phyloP scores from a whole-genome alignment of 306 rosid genomes.

The Quercus wislizeni region DNA sequence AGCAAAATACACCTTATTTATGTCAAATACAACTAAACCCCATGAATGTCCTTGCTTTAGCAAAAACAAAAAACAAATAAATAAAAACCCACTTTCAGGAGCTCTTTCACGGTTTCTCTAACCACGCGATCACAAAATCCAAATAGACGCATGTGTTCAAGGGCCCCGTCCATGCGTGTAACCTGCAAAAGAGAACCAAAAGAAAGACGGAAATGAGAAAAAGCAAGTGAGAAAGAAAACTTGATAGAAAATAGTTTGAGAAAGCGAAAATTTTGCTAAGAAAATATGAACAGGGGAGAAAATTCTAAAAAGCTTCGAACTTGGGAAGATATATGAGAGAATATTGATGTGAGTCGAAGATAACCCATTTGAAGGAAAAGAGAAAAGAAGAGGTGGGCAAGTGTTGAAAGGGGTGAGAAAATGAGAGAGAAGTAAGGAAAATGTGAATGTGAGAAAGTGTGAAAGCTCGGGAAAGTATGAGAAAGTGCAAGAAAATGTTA shows the following conservation, averaged over 20 bases:
- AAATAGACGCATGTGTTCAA: constrained; percentile 44
- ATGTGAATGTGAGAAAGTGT: neutral
- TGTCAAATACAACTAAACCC: neutral
- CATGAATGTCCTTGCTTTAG: neutral
- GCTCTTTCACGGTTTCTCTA: constrained; percentile 27
- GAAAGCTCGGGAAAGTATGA: neutral
- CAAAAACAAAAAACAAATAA: neutral
- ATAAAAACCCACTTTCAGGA: constrained; percentile 36
- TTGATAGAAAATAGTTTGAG: neutral
- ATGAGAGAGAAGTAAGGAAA: neutral
- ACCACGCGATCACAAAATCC: constrained; percentile 36
- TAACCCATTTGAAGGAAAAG: neutral
- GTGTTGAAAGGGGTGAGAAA: neutral
- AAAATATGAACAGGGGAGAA: neutral
- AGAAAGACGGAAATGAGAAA: neutral
- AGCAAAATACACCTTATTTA: neutral
- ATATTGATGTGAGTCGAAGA: neutral
- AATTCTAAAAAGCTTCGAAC: neutral
- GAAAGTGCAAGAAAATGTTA: too few species aligned
- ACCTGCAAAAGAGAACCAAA: constrained; percentile 3
- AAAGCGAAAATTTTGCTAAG: neutral
- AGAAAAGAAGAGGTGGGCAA: neutral
- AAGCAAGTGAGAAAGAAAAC: neutral
- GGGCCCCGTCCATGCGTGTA: constrained; percentile 55
- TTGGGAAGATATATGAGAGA: neutral